Evolutionary conservation across 2,329 filamentous ascomycete species (phyloP).

Genomic region (Hypoxylon sp.): DNA sequence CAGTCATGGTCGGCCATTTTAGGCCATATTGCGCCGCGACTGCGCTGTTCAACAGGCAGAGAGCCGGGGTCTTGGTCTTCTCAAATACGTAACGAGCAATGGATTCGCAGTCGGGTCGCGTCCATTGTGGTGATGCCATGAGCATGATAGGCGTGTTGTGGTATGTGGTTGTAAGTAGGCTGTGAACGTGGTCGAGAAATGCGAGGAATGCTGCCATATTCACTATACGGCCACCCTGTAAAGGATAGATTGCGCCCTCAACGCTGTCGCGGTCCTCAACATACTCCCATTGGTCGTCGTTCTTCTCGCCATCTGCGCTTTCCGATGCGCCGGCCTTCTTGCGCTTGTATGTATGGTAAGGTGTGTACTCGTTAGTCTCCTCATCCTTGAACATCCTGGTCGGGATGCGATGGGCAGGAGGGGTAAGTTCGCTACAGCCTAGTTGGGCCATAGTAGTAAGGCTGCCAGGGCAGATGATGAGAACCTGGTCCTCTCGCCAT

Average conservation of each 20-base stretch:
- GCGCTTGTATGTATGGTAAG: conserved; percentile 80
- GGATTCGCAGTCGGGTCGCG: conserved; percentile 84
- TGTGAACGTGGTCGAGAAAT: conserved; percentile 91
- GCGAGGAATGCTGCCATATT: conserved; percentile 96
- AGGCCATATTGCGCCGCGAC: conserved; percentile 89
- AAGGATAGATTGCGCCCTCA: conserved; percentile 91
- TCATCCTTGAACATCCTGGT: conserved; percentile 95
- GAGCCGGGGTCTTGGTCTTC: conserved; percentile 93
- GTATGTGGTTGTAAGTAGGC: conserved; percentile 88
- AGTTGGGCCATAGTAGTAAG: conserved; percentile 92
- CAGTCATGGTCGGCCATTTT: conserved; percentile 79
- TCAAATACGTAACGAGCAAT: conserved; percentile 97
- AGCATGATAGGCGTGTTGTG: conserved; percentile 97
- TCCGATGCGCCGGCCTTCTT: conserved; percentile 59
- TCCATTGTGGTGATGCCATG: conserved; percentile 91
- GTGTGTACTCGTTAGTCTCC: conserved; percentile 80
- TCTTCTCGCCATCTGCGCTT: conserved; percentile 58
- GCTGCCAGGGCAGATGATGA: conserved; percentile 85
- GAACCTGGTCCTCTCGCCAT: conserved; percentile 74
- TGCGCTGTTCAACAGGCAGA: conserved; percentile 90
- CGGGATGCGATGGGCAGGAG: conserved; percentile 85
- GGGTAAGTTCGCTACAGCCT: conserved; percentile 90
- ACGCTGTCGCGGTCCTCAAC: conserved; percentile 90
- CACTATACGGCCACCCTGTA: conserved; percentile 83
- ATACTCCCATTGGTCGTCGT: conserved; percentile 75